Percentiles rank a stretch among this genome's conserved stretches.
Evolutionary conservation across 257 asterid genomes (phyloP).

Genomic region (Jaltomata sinuosa): DNA sequence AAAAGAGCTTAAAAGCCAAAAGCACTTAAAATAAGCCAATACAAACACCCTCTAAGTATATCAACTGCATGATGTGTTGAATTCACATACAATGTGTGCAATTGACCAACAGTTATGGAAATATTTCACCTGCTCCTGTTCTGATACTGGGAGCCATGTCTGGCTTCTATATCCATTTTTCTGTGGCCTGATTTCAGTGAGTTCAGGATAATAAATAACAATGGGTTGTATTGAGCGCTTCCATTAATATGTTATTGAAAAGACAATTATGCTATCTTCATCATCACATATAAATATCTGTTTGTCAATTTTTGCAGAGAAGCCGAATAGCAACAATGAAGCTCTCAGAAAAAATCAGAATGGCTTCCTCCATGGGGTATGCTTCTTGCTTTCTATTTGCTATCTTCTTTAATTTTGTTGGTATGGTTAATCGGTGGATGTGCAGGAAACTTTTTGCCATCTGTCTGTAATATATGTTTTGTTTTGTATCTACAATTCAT

Average conservation of each 20-base stretch:
- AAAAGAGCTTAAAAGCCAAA: too few relatives aligned
- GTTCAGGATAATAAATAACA: background rate
- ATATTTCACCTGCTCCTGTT: background rate
- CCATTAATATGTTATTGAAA: background rate
- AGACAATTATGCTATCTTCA: background rate
- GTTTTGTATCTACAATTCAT: background rate
- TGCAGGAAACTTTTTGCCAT: background rate
- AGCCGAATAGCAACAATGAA: slow-evolving; percentile 27
- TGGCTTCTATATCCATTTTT: background rate
- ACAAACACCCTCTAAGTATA: too few relatives aligned
- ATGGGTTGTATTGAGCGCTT: background rate
- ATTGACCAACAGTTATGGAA: background rate
- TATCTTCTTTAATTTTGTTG: background rate
- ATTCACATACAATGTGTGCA: background rate
- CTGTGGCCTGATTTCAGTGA: background rate
- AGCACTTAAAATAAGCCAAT: too few relatives aligned
- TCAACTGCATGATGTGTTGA: background rate
- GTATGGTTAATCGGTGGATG: background rate
- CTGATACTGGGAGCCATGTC: background rate
- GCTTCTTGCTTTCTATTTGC: slow-evolving; percentile 9
- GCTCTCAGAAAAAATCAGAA: slow-evolving; percentile 45
- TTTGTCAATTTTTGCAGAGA: slow-evolving; percentile 42
- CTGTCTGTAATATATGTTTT: background rate
- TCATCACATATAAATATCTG: background rate
- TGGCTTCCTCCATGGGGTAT: slow-evolving; percentile 71